phyloP scores from a whole-genome alignment of 169 alveolate genomes.

The Eimeria sp. region DNA sequence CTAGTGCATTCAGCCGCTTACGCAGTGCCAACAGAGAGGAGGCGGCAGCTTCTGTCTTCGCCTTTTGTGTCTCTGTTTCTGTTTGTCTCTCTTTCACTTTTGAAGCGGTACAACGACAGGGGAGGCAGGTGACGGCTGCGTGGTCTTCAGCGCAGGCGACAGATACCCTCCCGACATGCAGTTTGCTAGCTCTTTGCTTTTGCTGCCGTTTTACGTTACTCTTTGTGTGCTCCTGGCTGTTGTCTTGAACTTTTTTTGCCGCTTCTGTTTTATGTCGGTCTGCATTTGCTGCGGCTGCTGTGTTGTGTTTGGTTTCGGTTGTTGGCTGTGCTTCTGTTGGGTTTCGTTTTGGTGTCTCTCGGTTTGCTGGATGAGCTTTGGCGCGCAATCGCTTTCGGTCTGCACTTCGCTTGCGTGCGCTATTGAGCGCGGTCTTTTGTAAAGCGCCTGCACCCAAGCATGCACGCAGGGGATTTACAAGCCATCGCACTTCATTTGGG shows the following conservation, averaged over 20 bases:
- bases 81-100: not conserved
- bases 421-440: too few species aligned
- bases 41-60: not conserved
- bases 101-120: not conserved
- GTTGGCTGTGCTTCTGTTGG: too few species aligned
- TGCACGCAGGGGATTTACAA: too few species aligned
- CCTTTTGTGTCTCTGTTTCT: not conserved
- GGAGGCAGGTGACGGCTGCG: slow-evolving; percentile 81
- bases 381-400: too few species aligned
- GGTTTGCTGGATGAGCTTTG: too few species aligned
- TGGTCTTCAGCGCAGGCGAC: slow-evolving; percentile 34
- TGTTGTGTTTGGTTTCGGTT: too few species aligned
- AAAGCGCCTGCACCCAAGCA: too few species aligned
- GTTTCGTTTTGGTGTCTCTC: too few species aligned
- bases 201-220: not conserved
- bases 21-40: not conserved
- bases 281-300: too few species aligned
- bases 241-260: not conserved
- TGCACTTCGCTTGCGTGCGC: too few species aligned
- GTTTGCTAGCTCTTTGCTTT: not conserved
- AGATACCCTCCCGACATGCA: slow-evolving; percentile 69
- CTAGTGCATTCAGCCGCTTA: not conserved
- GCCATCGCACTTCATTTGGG: too few species aligned
- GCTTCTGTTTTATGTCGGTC: not conserved
- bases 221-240: not conserved